Conservation (phyloP, 768 basidiomycete species). For the Hericium alpestre region DNA sequence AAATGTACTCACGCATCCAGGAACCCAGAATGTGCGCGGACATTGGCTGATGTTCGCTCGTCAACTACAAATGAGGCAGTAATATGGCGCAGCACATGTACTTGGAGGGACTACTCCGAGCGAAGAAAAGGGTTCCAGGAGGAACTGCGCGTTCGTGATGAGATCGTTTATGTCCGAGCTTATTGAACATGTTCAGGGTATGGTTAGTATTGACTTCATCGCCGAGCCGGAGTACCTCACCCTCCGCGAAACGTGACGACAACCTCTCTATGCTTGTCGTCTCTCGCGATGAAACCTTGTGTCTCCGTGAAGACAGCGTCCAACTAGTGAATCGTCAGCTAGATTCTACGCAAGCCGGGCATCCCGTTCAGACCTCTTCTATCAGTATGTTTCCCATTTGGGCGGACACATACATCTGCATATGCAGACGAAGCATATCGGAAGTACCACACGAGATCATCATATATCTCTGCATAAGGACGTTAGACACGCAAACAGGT, state of each 20-base stretch:
- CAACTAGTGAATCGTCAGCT: background rate
- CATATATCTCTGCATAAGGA: background rate
- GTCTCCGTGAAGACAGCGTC: conserved; percentile 1
- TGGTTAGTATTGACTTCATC: too few relatives aligned
- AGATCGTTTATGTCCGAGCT: too few relatives aligned
- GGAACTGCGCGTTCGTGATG: too few relatives aligned
- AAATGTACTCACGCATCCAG: too few relatives aligned
- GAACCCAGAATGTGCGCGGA: too few relatives aligned
- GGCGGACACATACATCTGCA: background rate
- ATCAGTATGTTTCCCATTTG: conserved; percentile 1
- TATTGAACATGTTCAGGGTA: too few relatives aligned
- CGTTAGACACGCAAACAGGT: background rate
- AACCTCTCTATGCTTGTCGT: conserved; percentile 30
- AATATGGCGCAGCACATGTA: too few relatives aligned
- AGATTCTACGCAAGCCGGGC: background rate
- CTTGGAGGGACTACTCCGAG: too few relatives aligned
- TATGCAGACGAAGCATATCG: conserved; percentile 5
- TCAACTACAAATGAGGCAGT: too few relatives aligned
- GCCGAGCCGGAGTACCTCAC: background rate
- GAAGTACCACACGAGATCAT: conserved; percentile 3
- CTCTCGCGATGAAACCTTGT: conserved; percentile 35
- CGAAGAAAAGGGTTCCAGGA: too few relatives aligned
- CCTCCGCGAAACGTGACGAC: conserved; percentile 32
- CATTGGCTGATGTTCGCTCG: too few relatives aligned
- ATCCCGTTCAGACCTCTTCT: background rate